Evolutionary conservation across 805 yeast species (phyloP), one percentile per base, ranked within the genome.

Genomic region (Saccharomycopsis fermentans): DNA sequence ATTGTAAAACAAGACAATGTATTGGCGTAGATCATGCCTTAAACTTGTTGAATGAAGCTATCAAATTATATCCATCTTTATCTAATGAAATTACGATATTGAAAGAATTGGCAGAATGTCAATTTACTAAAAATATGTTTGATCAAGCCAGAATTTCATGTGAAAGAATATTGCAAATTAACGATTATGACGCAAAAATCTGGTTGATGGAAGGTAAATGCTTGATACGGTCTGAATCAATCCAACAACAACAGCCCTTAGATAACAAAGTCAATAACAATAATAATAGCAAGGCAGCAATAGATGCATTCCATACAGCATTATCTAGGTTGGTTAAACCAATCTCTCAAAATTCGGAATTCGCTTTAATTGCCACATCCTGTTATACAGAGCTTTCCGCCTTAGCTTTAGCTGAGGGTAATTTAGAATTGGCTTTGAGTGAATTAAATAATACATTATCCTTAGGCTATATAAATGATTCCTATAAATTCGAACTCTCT

Each of bases 351-450:
- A 43, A 43, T 43, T 43, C 50, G 12, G 66, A 67, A 4, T 80
- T 76, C 52, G 66, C 78, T n/a, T 78, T 77, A 56, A 71, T 78
- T 1, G 78, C 81, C 0, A 71, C 83, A 57, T 72, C 77, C 16
- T 77, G 79, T 2, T 84, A 81, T 68, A 76, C 80, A 3, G 83
- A 81, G 63, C 69, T 82, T 53, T 85, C 84, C 0, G 77, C 79
- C 4, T 70, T 82, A n/a, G 79, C 81, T 1, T 75, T 79, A 1
- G 73, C 77, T 6, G 79, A 80, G 29, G 78, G 78, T 17, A 76
- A 81, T 63, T 70, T 76, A 40, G 82, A 80, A 57, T 64, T 70
- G 54, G 78, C 81, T n/a, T 73, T 76, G 9, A 67, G 73, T 8
- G 86, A 82, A 65, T 65, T 82, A 43, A 73, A 75, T 17, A 74